Evolutionary conservation across 495 filamentous ascomycete genomes (phyloP), one percentile per base, ranked within the genome.

Genomic region (Talaromyces stipitatus): DNA sequence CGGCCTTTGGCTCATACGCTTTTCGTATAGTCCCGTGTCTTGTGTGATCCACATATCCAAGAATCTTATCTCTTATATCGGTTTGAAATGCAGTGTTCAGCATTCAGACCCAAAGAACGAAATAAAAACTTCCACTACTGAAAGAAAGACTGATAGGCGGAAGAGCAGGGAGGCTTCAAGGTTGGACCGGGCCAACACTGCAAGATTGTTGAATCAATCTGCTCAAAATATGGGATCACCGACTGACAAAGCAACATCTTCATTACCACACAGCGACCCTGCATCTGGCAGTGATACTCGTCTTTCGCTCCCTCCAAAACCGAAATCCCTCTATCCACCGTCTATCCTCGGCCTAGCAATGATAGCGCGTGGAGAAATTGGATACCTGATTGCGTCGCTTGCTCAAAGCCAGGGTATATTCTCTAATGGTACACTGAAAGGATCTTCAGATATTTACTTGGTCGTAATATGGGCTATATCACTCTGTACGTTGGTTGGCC

Each of bases 291-390:
- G 18, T 18, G 5, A 4, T 24, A 48, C 18, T 9, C 45, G 24
- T 6, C n/a, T 24, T 2, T 54, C 58, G 8, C 55, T 60, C 7
- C 65, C 67, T 7, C 60, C 70, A 0, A 79, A 79, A 28, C 78
- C 79, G 0, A 72, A 75, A 30, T 85, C 82, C 4, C 70, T 85
- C 3, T 84, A 86, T 50, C 83, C 85, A 6, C 66, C 83, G 2
- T 67, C 76, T 0, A 82, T 89, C 7, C 60, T 89, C 12, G 76
- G 78, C 0, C 63, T 73, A 32, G 80, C 86, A 0, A 92, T 92
- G 88, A 80, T 87, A 0, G 82, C 89, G 0, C 78, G 88, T 30
- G 89, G 89, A 2, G 89, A 95, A 64, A 86, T 92, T 24, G 88
- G 88, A 0, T 89, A 90, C 55, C 69, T 92, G 20, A 88, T 94